These are phyloP conservation scores for Rhizophagus clarus DNA, from an alignment of 192 early-diverging fungal species.

Conservation along the genomic window DNA sequence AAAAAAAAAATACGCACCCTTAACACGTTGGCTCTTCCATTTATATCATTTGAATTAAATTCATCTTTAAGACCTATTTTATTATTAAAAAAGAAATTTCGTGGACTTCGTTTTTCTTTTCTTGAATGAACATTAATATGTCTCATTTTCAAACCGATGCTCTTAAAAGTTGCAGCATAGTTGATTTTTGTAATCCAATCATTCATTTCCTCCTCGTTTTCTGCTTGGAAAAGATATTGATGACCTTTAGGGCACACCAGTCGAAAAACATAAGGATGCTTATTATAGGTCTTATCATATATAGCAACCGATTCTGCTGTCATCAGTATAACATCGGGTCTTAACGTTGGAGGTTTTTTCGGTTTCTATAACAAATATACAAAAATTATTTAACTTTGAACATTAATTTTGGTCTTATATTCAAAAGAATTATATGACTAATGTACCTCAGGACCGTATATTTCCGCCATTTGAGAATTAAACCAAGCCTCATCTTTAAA, in stretches of 20 bases:
- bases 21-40: constrained; percentile 15
- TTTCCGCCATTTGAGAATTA: constrained; percentile 43
- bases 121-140: not conserved
- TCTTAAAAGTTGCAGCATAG: constrained; percentile 77
- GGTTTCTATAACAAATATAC: constrained; percentile 15
- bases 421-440: not conserved
- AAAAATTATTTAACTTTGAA: not conserved
- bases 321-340: constrained; percentile 34
- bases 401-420: too few species aligned
- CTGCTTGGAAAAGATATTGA: constrained; percentile 71
- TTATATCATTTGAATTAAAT: not conserved
- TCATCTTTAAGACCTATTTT: constrained; percentile 12
- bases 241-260: constrained; percentile 69
- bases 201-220: constrained; percentile 69
- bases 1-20: not conserved
- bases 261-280: constrained; percentile 77
- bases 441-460: constrained; percentile 1
- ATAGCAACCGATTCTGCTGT: constrained; percentile 68
- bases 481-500: constrained; percentile 63
- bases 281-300: constrained; percentile 68
- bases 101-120: not conserved
- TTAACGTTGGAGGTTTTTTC: constrained; percentile 25
- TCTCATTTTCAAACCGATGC: constrained; percentile 46
- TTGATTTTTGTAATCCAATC: constrained; percentile 84
- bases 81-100: constrained; percentile 27